phyloP scores from a whole-genome alignment of 2,329 filamentous ascomycete genomes.

The Pseudonectria buxi region DNA sequence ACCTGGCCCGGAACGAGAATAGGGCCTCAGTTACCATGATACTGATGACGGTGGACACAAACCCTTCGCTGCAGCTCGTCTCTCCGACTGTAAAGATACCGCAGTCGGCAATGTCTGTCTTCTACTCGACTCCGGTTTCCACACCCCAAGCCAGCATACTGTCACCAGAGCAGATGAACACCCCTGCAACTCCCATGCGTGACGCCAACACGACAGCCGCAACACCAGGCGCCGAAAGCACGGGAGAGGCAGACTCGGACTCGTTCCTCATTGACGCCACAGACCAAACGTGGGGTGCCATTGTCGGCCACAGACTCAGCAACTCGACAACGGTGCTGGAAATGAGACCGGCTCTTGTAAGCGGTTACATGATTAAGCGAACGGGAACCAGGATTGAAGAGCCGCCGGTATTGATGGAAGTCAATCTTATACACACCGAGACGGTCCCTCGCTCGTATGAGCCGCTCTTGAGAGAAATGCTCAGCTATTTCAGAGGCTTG shows the following conservation, averaged over 20 bases:
- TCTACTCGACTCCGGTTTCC: conserved; percentile 58
- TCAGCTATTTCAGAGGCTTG: conserved; percentile 62
- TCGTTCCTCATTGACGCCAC: conserved; percentile 64
- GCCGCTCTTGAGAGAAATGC: conserved; percentile 60
- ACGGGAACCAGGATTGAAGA: conserved; percentile 50
- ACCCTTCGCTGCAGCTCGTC: conserved; percentile 56
- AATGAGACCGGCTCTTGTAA: conserved; percentile 50
- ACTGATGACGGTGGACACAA: conserved; percentile 58
- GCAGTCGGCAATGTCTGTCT: conserved; percentile 33
- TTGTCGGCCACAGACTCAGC: conserved; percentile 60
- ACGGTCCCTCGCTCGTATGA: conserved; percentile 50
- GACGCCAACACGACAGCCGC: conserved; percentile 33
- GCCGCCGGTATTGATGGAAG: conserved; percentile 53
- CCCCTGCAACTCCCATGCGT: conserved; percentile 43
- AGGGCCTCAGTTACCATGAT: conserved; percentile 48
- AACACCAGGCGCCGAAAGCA: conserved; percentile 38
- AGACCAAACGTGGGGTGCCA: conserved; percentile 70
- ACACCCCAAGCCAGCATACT: conserved; percentile 56
- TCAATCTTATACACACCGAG: conserved; percentile 56
- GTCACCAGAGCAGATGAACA: conserved; percentile 53
- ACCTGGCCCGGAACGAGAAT: conserved; percentile 45
- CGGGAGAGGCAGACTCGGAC: conserved; percentile 43
- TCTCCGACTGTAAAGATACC: conserved; percentile 48
- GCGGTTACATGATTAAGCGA: conserved; percentile 60
- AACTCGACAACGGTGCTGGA: conserved; percentile 51